Base-by-base conservation (phyloP, 2,329 filamentous ascomycete species). In the Cladosporium sp. region DNA sequence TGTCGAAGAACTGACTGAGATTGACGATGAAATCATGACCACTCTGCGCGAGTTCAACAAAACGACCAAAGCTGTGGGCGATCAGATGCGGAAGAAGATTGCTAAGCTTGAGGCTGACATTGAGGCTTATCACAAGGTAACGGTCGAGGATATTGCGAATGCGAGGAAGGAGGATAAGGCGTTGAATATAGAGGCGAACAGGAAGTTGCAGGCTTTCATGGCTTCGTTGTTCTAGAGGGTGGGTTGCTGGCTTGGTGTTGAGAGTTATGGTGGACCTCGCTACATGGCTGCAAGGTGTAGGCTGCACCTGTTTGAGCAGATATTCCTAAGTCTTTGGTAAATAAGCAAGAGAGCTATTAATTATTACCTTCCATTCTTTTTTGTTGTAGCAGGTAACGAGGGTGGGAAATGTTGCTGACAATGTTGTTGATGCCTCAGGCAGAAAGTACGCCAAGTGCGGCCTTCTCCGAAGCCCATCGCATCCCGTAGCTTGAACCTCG, bases 1-100 rank as follows among this genome's bases (percentile, higher is more conserved):
- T 2, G 46, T 43, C 33, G 27, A 51, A 30, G 52, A 62, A 48
- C 50, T 58, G 11, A 22, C 32, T 5, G 36, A 43, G 2, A 49
- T 62, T 12, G 55, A 55, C 7, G 49, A 35, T 3, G 59, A 59
- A 33, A 57, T 64, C 15, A 46, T 54, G 43, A 35, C 39, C 15
- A 49, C 54, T 18, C 50, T 61, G 18, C 18, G 39, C 4, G 52
- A 49, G 8, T 51, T 55, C 12, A 51, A 49, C 3, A 33, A 52
- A 15, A 49, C 22, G 12, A 50, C 18, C 18, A 46, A 49, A 27
- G 42, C 48, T 16, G 53, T 45, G 4, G 42, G 43, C 19, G 51
- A 49, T 7, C 46, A 52, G 12, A 47, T 57, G 19, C 43, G 49
- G 18, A 52, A n/a, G 12, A 33, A 57, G n/a, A 49, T 57, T 22